phyloP scores from a whole-genome alignment of 179 eudicot species.

The Nepenthes alata region DNA sequence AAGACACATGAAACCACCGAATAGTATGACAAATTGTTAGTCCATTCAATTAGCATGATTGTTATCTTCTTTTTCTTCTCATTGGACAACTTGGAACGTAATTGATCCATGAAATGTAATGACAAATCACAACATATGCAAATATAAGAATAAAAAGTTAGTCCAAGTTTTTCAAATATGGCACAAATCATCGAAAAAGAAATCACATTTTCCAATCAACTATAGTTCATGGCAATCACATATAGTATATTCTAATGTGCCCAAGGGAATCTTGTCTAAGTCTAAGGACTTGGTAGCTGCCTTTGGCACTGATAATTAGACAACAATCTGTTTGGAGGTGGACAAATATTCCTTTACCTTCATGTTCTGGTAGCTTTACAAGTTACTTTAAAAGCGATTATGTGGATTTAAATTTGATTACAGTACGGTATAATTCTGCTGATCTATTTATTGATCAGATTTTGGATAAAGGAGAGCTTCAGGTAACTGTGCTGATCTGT shows the following conservation, averaged over 20 bases:
- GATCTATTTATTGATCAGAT: conserved; percentile 34
- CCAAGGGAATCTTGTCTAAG: conserved; percentile 84
- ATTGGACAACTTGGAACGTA: too few species aligned
- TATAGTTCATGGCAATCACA: conserved; percentile 45
- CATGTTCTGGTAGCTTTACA: background rate
- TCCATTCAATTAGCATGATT: too few species aligned
- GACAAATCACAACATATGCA: too few species aligned
- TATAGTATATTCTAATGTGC: conserved; percentile 79
- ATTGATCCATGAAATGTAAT: too few species aligned
- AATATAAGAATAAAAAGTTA: too few species aligned
- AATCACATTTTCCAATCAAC: too few species aligned
- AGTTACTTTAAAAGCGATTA: background rate
- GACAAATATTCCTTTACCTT: background rate
- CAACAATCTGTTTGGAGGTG: conserved; percentile 83
- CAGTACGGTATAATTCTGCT: background rate
- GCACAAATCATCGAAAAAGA: too few species aligned
- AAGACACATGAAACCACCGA: too few species aligned
- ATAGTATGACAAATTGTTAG: too few species aligned
- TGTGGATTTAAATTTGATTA: too few species aligned
- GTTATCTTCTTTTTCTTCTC: too few species aligned
- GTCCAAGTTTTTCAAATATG: too few species aligned
- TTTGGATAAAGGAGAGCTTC: conserved; percentile 96
- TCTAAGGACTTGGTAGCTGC: conserved; percentile 70
- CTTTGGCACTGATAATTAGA: conserved; percentile 77
- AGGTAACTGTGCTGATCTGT: conserved; percentile 66